Evolutionary conservation across 2,329 filamentous ascomycete genomes (phyloP).

Genomic region (Cladophialophora chaetospira): DNA sequence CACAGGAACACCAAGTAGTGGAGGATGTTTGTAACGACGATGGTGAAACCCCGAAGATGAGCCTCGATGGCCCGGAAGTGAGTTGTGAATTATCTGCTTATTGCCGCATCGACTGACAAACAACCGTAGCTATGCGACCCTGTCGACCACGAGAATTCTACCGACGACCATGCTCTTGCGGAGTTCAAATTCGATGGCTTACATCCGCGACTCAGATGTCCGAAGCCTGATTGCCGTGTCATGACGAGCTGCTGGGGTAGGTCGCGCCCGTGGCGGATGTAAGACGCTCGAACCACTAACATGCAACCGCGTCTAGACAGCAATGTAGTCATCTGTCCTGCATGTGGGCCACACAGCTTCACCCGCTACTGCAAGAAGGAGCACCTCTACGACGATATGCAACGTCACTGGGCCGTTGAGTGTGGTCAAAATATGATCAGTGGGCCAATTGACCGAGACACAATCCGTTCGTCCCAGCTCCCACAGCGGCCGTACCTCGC

Average conservation of each 20-base stretch:
- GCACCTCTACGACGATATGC: constrained; percentile 41
- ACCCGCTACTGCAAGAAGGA: constrained; percentile 43
- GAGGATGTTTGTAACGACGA: neutral
- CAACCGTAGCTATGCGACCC: neutral
- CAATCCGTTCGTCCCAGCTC: constrained; percentile 19
- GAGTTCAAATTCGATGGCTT: constrained; percentile 51
- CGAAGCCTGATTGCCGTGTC: constrained; percentile 34
- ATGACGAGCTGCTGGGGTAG: constrained; percentile 36
- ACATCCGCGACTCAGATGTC: constrained; percentile 46
- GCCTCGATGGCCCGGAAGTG: too few relatives aligned
- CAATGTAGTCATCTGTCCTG: constrained; percentile 41
- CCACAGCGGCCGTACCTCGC: constrained; percentile 21
- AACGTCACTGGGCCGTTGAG: constrained; percentile 39
- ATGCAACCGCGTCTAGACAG: constrained; percentile 34
- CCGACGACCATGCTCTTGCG: neutral
- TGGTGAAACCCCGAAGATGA: too few relatives aligned
- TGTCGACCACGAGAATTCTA: neutral
- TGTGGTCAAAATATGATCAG: constrained; percentile 20
- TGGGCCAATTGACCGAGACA: constrained; percentile 25
- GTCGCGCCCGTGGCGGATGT: neutral
- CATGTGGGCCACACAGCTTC: constrained; percentile 43
- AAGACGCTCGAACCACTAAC: neutral
- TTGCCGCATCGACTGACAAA: neutral
- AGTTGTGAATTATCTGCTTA: neutral
- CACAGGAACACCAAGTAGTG: neutral